These are phyloP conservation scores for Coemansia sp. DNA, from an alignment of 192 early-diverging fungal genomes.

Conservation along the genomic window DNA sequence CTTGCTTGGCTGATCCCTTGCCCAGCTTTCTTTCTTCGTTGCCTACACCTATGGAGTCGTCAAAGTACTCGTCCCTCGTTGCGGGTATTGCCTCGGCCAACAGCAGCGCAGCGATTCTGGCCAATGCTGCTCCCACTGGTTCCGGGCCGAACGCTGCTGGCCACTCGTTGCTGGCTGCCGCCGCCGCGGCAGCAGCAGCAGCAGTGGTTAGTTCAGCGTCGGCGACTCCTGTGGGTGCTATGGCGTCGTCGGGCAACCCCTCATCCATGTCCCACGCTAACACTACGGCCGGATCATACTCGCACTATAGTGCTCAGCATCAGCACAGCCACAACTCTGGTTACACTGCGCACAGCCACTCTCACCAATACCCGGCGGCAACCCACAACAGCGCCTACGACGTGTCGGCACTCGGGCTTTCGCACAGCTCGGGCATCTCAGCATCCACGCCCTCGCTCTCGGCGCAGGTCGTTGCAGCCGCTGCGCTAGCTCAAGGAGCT, in stretches of 20 bases:
- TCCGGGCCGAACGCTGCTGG: constrained; percentile 5
- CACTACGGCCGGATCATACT: not conserved
- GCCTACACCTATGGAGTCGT: constrained; percentile 20
- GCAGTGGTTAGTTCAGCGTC: constrained; percentile 3
- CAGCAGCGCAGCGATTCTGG: constrained; percentile 13
- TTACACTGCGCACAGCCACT: not conserved
- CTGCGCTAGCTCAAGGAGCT: constrained; percentile 1
- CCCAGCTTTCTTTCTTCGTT: constrained; percentile 45
- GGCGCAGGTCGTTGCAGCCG: constrained; percentile 13
- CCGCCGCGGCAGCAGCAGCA: constrained; percentile 1
- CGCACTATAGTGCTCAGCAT: constrained; percentile 3
- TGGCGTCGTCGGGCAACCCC: not conserved
- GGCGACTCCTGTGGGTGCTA: not conserved
- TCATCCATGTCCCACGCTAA: constrained; percentile 3
- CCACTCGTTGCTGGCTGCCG: constrained; percentile 2
- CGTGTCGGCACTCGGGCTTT: not conserved
- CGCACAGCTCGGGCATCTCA: not conserved
- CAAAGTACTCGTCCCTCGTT: constrained; percentile 37
- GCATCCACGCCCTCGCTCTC: not conserved
- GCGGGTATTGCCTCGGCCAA: constrained; percentile 9
- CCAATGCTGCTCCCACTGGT: not conserved
- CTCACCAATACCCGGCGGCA: not conserved
- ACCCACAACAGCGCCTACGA: not conserved
- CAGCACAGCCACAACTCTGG: not conserved
- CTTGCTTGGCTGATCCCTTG: constrained; percentile 33